A percentile compares a stretch with the other conserved stretches of the same genome.
Evolutionary conservation across 2,329 filamentous ascomycete species (phyloP).

Genomic region (Ceratocystis smalleyi): DNA sequence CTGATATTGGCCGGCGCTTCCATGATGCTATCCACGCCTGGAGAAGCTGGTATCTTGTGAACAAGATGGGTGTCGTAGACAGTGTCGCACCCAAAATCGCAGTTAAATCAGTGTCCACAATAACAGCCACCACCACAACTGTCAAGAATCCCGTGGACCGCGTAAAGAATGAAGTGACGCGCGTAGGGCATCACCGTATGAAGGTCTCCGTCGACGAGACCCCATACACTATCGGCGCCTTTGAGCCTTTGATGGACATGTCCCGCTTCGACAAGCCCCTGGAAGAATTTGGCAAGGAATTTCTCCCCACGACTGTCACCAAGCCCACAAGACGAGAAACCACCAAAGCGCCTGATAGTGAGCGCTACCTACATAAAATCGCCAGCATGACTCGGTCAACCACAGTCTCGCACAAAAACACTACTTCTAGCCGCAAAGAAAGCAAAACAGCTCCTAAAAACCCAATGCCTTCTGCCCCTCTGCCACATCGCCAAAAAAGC

Average conservation of each 20-base stretch:
- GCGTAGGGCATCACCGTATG: slow-evolving; percentile 24
- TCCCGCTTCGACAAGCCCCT: slow-evolving; percentile 40
- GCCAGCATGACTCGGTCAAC: slow-evolving; percentile 1
- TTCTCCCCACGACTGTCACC: slow-evolving; percentile 20
- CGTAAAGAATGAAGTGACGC: slow-evolving; percentile 7
- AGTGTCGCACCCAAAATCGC: slow-evolving; percentile 20
- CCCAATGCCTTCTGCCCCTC: neutral
- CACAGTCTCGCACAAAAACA: slow-evolving; percentile 9
- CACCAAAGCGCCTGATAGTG: slow-evolving; percentile 9
- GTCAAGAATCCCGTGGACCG: neutral
- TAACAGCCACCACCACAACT: neutral
- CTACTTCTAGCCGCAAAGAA: slow-evolving; percentile 13
- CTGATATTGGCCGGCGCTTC: slow-evolving; percentile 49
- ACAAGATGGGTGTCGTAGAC: slow-evolving; percentile 38
- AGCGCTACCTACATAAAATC: slow-evolving; percentile 4
- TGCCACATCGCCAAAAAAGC: neutral
- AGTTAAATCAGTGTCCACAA: neutral
- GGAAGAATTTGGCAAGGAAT: slow-evolving; percentile 35
- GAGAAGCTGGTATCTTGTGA: slow-evolving; percentile 84
- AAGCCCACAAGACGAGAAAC: slow-evolving; percentile 5
- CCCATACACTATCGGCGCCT: slow-evolving; percentile 50
- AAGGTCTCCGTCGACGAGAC: slow-evolving; percentile 33
- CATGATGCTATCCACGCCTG: slow-evolving; percentile 58
- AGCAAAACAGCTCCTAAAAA: neutral
- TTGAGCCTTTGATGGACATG: slow-evolving; percentile 52